phyloP scores from a whole-genome alignment of 2,329 filamentous ascomycete species.

The Zopfia rhizophila region DNA sequence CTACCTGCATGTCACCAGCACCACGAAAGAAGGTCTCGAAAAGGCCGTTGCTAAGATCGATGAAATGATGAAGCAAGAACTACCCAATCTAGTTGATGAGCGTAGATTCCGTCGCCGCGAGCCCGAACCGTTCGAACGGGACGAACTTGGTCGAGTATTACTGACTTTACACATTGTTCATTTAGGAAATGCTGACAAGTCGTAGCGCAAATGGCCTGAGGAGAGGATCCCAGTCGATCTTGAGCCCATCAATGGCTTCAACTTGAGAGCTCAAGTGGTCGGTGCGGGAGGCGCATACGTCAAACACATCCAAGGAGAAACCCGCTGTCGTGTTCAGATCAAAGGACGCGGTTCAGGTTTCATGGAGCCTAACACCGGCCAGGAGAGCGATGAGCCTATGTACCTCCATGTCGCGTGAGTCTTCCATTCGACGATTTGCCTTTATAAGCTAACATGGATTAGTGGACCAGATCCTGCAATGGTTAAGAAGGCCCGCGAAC shows the following conservation, averaged over 20 bases:
- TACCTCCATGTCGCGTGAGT: constrained; percentile 92
- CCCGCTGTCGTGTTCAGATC: constrained; percentile 95
- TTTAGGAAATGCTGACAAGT: constrained; percentile 33
- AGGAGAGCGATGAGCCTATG: constrained; percentile 95
- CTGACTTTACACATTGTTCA: not conserved
- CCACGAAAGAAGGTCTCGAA: constrained; percentile 89
- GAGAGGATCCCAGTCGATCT: constrained; percentile 92
- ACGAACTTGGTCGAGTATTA: constrained; percentile 78
- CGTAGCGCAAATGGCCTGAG: constrained; percentile 96
- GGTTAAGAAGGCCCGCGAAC: constrained; percentile 85
- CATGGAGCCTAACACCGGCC: constrained; percentile 86
- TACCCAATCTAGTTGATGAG: constrained; percentile 95
- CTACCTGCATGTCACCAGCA: constrained; percentile 95
- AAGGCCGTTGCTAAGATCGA: constrained; percentile 88
- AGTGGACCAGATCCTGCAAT: constrained; percentile 89
- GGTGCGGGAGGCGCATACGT: constrained; percentile 95
- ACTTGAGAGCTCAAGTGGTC: constrained; percentile 94
- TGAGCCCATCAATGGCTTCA: constrained; percentile 93
- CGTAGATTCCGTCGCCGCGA: constrained; percentile 88
- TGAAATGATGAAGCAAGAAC: constrained; percentile 94
- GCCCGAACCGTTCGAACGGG: constrained; percentile 82
- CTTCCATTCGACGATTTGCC: too few relatives aligned
- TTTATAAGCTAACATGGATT: constrained; percentile 24
- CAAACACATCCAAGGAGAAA: constrained; percentile 97
- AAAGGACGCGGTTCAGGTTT: constrained; percentile 97